A percentile compares a stretch with the other conserved stretches of the same genome.
phyloP scores from a whole-genome alignment of 225 moss, liverwort and hornwort genomes.

The Bryum argenteum region DNA sequence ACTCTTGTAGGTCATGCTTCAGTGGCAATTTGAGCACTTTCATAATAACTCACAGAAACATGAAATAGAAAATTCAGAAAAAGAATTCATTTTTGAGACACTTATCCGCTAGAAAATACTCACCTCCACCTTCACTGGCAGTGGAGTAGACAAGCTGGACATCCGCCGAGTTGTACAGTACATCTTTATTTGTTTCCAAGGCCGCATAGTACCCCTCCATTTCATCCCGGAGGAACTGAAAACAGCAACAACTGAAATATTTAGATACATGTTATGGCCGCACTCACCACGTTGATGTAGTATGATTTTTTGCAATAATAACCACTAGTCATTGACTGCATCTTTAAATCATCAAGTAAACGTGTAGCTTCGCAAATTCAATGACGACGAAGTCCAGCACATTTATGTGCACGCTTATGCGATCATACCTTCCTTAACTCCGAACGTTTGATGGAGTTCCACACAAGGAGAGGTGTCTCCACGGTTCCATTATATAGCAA shows the following conservation, averaged over 20 bases:
- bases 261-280: neutral
- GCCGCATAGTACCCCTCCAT: conserved; percentile 81
- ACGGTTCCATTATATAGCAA: conserved; percentile 69
- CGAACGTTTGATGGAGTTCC: conserved; percentile 86
- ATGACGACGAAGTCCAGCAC: conserved; percentile 15
- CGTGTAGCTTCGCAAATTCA: conserved; percentile 8
- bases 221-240: conserved; percentile 84
- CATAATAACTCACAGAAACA: conserved; percentile 14
- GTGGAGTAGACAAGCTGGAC: conserved; percentile 84
- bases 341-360: conserved; percentile 14
- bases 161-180: conserved; percentile 83
- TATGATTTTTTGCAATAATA: conserved; percentile 14
- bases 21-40: neutral
- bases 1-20: conserved; percentile 15
- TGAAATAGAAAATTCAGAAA: neutral
- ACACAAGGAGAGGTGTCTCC: conserved; percentile 94
- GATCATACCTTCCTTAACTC: conserved; percentile 77
- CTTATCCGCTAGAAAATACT: conserved; percentile 23
- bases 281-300: conserved; percentile 18
- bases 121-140: conserved; percentile 98
- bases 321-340: conserved; percentile 20
- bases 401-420: neutral
- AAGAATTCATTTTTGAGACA: neutral
- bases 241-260: neutral
- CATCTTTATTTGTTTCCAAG: conserved; percentile 65